A percentile compares a stretch with the other conserved stretches of the same genome.
Evolutionary conservation across 2,329 filamentous ascomycete species (phyloP).

Genomic region (Cladorrhinum sp.): DNA sequence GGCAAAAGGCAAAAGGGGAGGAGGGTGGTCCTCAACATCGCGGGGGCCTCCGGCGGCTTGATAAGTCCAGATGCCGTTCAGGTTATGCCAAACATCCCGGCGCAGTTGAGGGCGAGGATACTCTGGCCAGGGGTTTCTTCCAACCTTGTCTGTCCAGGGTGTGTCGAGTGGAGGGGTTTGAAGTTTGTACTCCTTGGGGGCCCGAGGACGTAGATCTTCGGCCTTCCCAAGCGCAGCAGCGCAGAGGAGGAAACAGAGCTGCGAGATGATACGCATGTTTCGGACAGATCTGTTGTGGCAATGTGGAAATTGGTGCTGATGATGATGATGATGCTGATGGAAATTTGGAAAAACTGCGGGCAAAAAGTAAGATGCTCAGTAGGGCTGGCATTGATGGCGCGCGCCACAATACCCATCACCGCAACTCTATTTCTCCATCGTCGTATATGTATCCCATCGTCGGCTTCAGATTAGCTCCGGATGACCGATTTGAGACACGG

Average conservation of each 20-base stretch:
- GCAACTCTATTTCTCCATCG: not conserved
- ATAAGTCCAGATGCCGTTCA: slow-evolving; percentile 60
- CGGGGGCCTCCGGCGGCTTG: slow-evolving; percentile 32
- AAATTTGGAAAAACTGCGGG: not conserved
- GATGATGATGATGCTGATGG: too few relatives aligned
- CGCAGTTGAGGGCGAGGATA: slow-evolving; percentile 56
- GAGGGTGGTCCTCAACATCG: slow-evolving; percentile 18
- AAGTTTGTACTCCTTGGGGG: slow-evolving; percentile 32
- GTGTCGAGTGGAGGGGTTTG: slow-evolving; percentile 45
- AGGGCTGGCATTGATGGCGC: not conserved
- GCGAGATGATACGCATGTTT: slow-evolving; percentile 2
- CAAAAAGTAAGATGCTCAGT: too few relatives aligned
- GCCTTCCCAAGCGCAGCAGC: not conserved
- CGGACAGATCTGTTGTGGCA: not conserved
- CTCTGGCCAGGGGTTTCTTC: slow-evolving; percentile 54
- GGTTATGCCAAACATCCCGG: slow-evolving; percentile 51
- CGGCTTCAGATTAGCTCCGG: not conserved
- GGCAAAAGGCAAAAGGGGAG: slow-evolving; percentile 31
- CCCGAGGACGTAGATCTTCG: not conserved
- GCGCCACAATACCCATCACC: not conserved
- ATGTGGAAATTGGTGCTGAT: not conserved
- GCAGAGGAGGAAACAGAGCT: not conserved
- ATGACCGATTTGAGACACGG: not conserved
- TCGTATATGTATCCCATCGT: not conserved
- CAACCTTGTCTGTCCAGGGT: slow-evolving; percentile 51